Conservation (phyloP, 352 stramenopile species). For the Aphanomyces astaci region DNA sequence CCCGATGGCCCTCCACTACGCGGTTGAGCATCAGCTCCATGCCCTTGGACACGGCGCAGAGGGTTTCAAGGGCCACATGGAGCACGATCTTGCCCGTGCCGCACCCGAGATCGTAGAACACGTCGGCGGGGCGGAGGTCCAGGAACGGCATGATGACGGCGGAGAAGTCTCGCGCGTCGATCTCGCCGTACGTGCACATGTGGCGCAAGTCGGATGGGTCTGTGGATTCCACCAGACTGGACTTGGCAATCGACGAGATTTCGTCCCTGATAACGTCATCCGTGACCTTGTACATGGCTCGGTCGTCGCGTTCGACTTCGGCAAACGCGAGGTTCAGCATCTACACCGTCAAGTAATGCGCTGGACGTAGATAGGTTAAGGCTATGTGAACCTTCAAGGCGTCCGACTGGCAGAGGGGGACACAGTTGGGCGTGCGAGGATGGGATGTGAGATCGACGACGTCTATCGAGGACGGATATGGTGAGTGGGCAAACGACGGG, state of each 20-base stretch:
- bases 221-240: slow-evolving; percentile 62
- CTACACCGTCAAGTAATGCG: not conserved
- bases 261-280: slow-evolving; percentile 52
- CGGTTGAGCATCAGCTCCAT: slow-evolving; percentile 84
- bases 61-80: slow-evolving; percentile 61
- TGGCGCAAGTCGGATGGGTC: slow-evolving; percentile 54
- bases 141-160: slow-evolving; percentile 58
- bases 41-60: slow-evolving; percentile 50
- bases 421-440: too few relatives aligned
- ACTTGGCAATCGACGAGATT: slow-evolving; percentile 47
- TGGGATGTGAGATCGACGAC: too few relatives aligned
- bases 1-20: slow-evolving; percentile 46
- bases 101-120: slow-evolving; percentile 80
- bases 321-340: slow-evolving; percentile 11
- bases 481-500: not conserved
- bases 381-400: too few relatives aligned
- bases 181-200: slow-evolving; percentile 75
- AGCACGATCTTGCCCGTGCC: slow-evolving; percentile 75
- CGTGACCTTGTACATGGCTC: slow-evolving; percentile 65
- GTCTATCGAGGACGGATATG: not conserved
- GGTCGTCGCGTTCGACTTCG: slow-evolving; percentile 53
- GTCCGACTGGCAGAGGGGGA: too few relatives aligned
- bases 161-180: slow-evolving; percentile 58
- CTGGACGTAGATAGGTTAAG: too few relatives aligned
- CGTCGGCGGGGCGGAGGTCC: slow-evolving; percentile 48